Base-by-base conservation (phyloP, 192 early-diverging fungal genomes). In the Chytriomyces sp. region DNA sequence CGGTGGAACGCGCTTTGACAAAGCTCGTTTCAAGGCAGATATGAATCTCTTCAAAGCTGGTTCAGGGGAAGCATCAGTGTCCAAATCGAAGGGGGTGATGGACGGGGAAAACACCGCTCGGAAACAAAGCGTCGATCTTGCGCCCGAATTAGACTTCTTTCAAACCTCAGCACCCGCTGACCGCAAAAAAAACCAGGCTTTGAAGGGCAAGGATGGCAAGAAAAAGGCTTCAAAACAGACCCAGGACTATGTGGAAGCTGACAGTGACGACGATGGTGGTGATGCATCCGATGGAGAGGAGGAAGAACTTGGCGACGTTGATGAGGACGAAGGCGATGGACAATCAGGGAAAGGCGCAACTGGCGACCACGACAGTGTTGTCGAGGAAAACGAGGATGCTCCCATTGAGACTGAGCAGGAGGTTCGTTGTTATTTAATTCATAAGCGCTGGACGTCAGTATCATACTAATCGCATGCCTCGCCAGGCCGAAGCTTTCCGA, bases 1-100 rank as follows among this genome's bases (percentile, higher is more conserved):
- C 34, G 83, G 89, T 17, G 96, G 96, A 7, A 91, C 95, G 7
- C 90, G 84, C 71, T 98, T 98, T 64, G 89, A 98, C 82, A 92
- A 89, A 68, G 83, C 82, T 52, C 86, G 92, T 17, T 96, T 93
- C 78, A 81, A 89, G 59, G 81, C 89, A 2, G 95, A 96, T 69
- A 84, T 96, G 56, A 81, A 90, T 5, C 74, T 94, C 17, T 93
- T 97, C 82, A 83, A 95, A 75, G 22, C 69, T n/a, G 65, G 53
- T 32, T 39, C 59, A 28, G 49, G 40, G n/a, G 59, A n/a, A 10
- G 32, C 17, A n/a, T 19, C 64, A 80, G 59, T 30, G 32, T 73
- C 31, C 10, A 31, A 57, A 60, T n/a, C 17, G 14, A 72, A 32
- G 28, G n/a, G 37, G 6, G 39, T 28, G 39, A 12, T 72, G n/a